Evolutionary conservation across 768 basidiomycete genomes (phyloP).

Genomic region (Rhodosporidiobolus sp.): DNA sequence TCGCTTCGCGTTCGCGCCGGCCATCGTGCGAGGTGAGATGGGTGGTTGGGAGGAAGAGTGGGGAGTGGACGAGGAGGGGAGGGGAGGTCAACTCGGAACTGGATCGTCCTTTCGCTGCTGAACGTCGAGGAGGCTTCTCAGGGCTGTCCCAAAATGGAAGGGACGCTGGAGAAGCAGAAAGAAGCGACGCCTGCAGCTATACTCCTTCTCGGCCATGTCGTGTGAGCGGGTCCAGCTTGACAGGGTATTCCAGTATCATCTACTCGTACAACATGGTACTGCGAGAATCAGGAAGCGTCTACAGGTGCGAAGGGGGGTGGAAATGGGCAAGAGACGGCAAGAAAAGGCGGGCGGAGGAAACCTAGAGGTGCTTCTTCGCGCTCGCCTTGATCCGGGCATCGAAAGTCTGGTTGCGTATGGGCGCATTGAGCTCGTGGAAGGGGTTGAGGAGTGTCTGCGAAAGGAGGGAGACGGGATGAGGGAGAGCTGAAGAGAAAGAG

Average conservation of each 20-base stretch:
- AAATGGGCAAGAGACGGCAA: too few relatives aligned
- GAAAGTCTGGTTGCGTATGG: constrained; percentile 74
- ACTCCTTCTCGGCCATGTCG: too few relatives aligned
- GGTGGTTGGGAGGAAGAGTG: neutral
- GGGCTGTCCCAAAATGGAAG: too few relatives aligned
- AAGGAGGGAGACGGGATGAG: neutral
- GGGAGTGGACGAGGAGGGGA: neutral
- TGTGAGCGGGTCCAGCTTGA: too few relatives aligned
- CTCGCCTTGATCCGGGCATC: constrained; percentile 77
- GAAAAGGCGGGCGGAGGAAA: neutral
- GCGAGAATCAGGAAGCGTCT: neutral
- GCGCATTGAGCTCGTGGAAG: constrained; percentile 87
- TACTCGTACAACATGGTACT: neutral
- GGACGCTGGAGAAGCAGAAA: too few relatives aligned
- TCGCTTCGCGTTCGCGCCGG: constrained; percentile 37
- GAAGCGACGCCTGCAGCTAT: too few relatives aligned
- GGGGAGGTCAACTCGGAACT: too few relatives aligned
- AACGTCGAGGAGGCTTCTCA: too few relatives aligned
- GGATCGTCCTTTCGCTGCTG: too few relatives aligned
- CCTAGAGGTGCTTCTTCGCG: constrained; percentile 73
- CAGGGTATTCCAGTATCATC: too few relatives aligned
- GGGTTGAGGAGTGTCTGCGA: constrained; percentile 81
- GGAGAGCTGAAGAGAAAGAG: neutral
- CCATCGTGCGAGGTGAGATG: neutral
- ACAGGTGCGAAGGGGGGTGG: neutral